Evolutionary conservation across 495 filamentous ascomycete genomes (phyloP).

Genomic region (Penicillium dipodomyicola): DNA sequence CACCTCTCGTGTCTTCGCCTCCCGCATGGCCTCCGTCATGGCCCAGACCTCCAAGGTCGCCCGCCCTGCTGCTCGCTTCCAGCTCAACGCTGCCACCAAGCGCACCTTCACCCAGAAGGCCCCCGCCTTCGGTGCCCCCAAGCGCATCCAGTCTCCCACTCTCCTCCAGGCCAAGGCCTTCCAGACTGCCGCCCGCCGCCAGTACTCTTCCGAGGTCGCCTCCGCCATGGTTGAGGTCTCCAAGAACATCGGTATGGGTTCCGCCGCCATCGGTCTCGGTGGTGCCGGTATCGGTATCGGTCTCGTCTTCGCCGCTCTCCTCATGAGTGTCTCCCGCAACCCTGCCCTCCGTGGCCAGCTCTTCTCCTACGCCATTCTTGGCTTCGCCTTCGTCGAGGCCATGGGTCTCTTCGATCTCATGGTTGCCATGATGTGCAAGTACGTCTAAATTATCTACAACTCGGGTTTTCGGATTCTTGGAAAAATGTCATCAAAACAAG

Average conservation of each 20-base stretch:
- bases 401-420: constrained; percentile 92
- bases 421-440: constrained; percentile 86
- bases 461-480: constrained; percentile 15
- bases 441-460: constrained; percentile 40
- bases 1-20: constrained; percentile 67
- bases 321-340: constrained; percentile 84
- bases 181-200: constrained; percentile 57
- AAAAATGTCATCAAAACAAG: constrained; percentile 20
- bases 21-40: constrained; percentile 72
- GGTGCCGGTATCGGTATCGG: constrained; percentile 93
- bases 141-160: constrained; percentile 63
- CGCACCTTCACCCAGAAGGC: constrained; percentile 60
- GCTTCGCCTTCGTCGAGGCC: constrained; percentile 92
- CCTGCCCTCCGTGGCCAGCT: constrained; percentile 85
- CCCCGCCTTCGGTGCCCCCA: constrained; percentile 54
- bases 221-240: constrained; percentile 82
- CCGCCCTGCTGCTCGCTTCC: constrained; percentile 63
- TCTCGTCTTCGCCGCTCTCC: constrained; percentile 83
- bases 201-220: constrained; percentile 79
- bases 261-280: constrained; percentile 82
- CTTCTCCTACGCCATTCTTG: constrained; percentile 90
- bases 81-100: constrained; percentile 61
- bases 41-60: constrained; percentile 67
- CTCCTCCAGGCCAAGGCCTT: constrained; percentile 62
- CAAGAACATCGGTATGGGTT: constrained; percentile 84